Conservation (phyloP, 768 basidiomycete genomes). For the Tulasnella sp. region DNA sequence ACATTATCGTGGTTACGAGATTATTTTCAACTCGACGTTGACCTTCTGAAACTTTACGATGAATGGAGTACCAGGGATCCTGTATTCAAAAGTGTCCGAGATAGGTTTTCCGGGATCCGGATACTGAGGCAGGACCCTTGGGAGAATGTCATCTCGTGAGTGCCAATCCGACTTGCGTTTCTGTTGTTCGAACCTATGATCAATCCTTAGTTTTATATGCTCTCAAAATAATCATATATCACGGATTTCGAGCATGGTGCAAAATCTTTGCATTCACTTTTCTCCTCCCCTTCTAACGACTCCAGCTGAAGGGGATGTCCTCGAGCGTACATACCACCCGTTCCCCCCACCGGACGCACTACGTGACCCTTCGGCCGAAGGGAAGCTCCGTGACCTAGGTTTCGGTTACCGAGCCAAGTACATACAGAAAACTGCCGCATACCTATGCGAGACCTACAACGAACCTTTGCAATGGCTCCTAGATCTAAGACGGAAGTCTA, state of each 20-base stretch:
- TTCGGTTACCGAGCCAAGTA: constrained; percentile 94
- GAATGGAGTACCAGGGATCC: constrained; percentile 64
- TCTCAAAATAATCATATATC: constrained; percentile 94
- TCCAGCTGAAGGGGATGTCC: constrained; percentile 23
- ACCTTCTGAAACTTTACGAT: constrained; percentile 56
- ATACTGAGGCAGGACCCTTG: constrained; percentile 89
- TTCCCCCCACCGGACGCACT: constrained; percentile 73
- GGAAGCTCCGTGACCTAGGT: constrained; percentile 63
- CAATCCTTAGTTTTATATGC: constrained; percentile 70
- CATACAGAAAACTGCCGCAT: constrained; percentile 69
- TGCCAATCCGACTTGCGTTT: constrained; percentile 21
- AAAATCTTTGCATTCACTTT: constrained; percentile 63
- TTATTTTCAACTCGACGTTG: constrained; percentile 81
- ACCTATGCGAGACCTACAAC: constrained; percentile 44
- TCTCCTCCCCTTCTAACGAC: constrained; percentile 54
- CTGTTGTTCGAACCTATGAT: neutral
- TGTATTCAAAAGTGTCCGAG: constrained; percentile 49
- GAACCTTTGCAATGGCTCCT: constrained; percentile 49
- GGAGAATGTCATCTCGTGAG: constrained; percentile 89
- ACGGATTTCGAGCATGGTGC: constrained; percentile 89
- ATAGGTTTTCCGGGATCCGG: constrained; percentile 67
- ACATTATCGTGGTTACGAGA: constrained; percentile 64
- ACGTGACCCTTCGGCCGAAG: constrained; percentile 42
- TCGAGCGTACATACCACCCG: constrained; percentile 47
- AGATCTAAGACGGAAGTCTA: constrained; percentile 37